Base-by-base conservation (phyloP, 257 asterid species). In the Linaria vulgaris region DNA sequence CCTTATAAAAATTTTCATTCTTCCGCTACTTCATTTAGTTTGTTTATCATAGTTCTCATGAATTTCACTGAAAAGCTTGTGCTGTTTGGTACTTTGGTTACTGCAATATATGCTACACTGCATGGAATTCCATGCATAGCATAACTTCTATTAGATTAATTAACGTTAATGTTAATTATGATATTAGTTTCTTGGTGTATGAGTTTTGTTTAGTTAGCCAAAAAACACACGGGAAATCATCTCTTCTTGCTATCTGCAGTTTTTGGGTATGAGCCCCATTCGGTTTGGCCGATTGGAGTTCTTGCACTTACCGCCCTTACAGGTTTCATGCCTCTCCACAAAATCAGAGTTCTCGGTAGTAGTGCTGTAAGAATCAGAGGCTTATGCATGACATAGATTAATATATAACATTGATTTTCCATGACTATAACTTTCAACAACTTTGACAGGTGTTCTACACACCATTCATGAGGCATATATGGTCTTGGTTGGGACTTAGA, bases 251-350 rank as follows among this genome's bases (percentile, higher is more conserved):
- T 27, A 55, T 54, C 69, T 74, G 76, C 85, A 94, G 99, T 90
- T 82, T 85, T 94, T 71, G 97, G 95, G 15, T 94, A 87, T 67
- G 97, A 85, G 73, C 97, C 99, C 24, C 99, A 94, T 81, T 94
- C 99, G 16, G 99, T 94, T 72, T 85, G 91, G 97, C 97, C 99
- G 9, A 78, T 90, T 41, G 97, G 96, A 69, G 88, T 85, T 67
- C 76, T 90, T 71, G 79, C 96, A 14, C 88, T 94, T 39, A 87
- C 97, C 1, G 88, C 85, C 69, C 80, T 70, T 55, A 80, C 96
- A 9, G 99, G 97, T 66, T 87, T 87, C 84, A 76, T 94, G 95
- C 88, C 90, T 52, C 82, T 94, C 38, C 77, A 76, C 3, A 90
- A 79, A 81, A 75, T 90, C 69, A 94, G 82, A 74, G 96, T 80